Conservation (phyloP, 2,329 filamentous ascomycete species). For the Parastagonospora nodorum region DNA sequence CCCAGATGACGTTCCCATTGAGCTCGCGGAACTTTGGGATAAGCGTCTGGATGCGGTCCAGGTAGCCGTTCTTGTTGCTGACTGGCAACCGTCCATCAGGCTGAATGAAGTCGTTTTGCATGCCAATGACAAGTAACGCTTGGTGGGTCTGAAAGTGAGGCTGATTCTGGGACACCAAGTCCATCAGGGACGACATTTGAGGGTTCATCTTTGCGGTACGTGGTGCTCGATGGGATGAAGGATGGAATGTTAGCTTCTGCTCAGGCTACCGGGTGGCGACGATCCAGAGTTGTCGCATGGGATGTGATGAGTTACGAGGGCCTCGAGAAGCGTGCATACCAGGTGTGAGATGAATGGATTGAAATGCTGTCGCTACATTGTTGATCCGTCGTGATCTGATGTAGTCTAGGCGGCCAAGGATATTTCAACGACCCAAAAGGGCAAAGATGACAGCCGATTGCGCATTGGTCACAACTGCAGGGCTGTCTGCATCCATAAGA, state of each 20-base stretch:
- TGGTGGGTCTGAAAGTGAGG: conserved; percentile 63
- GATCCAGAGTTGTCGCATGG: too few relatives aligned
- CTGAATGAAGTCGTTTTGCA: conserved; percentile 87
- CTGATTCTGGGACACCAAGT: conserved; percentile 52
- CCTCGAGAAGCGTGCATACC: too few relatives aligned
- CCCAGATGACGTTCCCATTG: conserved; percentile 78
- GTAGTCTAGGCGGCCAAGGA: conserved; percentile 2
- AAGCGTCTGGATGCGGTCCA: conserved; percentile 69
- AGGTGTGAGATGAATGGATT: too few relatives aligned
- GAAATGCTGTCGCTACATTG: conserved; percentile 2
- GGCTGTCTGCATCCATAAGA: conserved; percentile 11
- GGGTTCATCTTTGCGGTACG: conserved; percentile 10
- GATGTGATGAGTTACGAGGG: too few relatives aligned
- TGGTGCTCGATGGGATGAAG: neutral
- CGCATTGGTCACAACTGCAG: conserved; percentile 11
- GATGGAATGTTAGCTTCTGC: too few relatives aligned
- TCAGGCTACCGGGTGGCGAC: too few relatives aligned
- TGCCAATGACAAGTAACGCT: conserved; percentile 81
- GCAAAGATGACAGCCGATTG: conserved; percentile 5
- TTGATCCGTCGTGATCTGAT: neutral
- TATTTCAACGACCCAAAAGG: neutral
- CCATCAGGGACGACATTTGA: conserved; percentile 49
- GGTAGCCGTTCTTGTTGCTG: conserved; percentile 65
- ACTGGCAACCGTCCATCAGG: conserved; percentile 71
- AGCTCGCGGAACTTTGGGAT: conserved; percentile 72